Percentiles rank a stretch among this genome's conserved stretches.
Evolutionary conservation across 2,329 filamentous ascomycete species (phyloP).

Genomic region (Monosporascus sp.): DNA sequence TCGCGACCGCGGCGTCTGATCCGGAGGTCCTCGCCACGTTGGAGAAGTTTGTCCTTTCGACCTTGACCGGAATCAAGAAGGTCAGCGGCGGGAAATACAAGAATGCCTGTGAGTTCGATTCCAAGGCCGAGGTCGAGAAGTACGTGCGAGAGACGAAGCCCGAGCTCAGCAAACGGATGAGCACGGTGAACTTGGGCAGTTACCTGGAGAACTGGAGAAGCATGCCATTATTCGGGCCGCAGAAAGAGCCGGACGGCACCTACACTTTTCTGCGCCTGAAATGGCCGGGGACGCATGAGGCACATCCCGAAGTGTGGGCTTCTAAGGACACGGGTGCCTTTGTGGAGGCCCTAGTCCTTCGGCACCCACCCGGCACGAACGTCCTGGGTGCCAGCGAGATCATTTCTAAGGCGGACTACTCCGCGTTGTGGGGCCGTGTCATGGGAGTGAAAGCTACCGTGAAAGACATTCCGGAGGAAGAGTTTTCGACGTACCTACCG

Average conservation of each 20-base stretch:
- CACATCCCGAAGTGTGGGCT: slow-evolving; percentile 5
- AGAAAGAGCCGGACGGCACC: slow-evolving; percentile 7
- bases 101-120: slow-evolving; percentile 4
- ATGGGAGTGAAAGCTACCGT: slow-evolving; percentile 6
- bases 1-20: slow-evolving; percentile 10
- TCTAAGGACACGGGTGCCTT: slow-evolving; percentile 11
- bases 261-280: slow-evolving; percentile 2
- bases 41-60: slow-evolving; percentile 2
- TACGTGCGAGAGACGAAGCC: slow-evolving; percentile 4
- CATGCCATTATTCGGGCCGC: slow-evolving; percentile 4
- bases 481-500: slow-evolving; percentile 5
- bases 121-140: slow-evolving; percentile 2
- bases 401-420: slow-evolving; percentile 6
- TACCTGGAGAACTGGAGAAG: slow-evolving; percentile 10
- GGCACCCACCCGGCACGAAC: slow-evolving; percentile 6
- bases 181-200: slow-evolving; percentile 9
- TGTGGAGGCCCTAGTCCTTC: slow-evolving; percentile 9
- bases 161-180: slow-evolving; percentile 6
- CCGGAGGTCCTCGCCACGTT: slow-evolving; percentile 10
- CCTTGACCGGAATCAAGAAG: not conserved
- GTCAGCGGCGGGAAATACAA: slow-evolving; percentile 3
- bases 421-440: slow-evolving; percentile 5
- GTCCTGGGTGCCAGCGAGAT: slow-evolving; percentile 5
- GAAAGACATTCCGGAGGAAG: slow-evolving; percentile 5
- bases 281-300: not conserved